A percentile compares a stretch with the other conserved stretches of the same genome.
phyloP scores from a whole-genome alignment of 352 stramenopile species.

The Phytophthora rubi region DNA sequence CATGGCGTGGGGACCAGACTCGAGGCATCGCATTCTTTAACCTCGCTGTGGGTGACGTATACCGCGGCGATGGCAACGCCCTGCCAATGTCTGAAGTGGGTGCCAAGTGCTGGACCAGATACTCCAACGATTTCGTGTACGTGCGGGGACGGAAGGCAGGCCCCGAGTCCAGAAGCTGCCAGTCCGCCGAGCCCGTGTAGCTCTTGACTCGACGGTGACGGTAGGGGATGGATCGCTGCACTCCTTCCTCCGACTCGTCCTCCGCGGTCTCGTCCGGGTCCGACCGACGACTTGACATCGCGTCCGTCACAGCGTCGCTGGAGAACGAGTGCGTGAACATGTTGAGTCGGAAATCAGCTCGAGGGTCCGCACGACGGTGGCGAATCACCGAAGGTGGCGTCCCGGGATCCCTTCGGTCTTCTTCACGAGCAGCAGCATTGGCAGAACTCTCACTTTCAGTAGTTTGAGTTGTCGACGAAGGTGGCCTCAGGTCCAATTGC shows the following conservation, averaged over 20 bases:
- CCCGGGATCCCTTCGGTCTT: constrained; percentile 1
- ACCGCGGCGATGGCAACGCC: constrained; percentile 40
- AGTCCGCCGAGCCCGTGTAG: constrained; percentile 44
- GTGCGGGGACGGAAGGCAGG: constrained; percentile 51
- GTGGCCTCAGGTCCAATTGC: constrained; percentile 31
- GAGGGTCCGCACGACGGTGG: constrained; percentile 24
- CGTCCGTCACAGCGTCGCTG: constrained; percentile 40
- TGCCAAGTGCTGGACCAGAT: constrained; percentile 81
- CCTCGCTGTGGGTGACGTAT: constrained; percentile 51
- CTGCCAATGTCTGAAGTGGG: constrained; percentile 45
- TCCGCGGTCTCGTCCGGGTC: constrained; percentile 34
- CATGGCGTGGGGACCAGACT: constrained; percentile 76
- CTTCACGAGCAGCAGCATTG: neutral
- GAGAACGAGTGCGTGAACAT: constrained; percentile 39
- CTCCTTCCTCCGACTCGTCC: constrained; percentile 10
- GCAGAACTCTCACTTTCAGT: neutral
- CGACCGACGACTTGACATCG: constrained; percentile 51
- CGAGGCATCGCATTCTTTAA: constrained; percentile 55
- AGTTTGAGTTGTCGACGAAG: constrained; percentile 22
- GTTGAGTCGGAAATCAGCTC: constrained; percentile 31
- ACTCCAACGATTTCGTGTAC: constrained; percentile 84
- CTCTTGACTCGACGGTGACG: constrained; percentile 61
- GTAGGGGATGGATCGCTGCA: constrained; percentile 13
- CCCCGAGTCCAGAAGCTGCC: constrained; percentile 29
- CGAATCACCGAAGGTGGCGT: constrained; percentile 36